A percentile compares a stretch with the other conserved stretches of the same genome.
These are phyloP conservation scores for Cystobasidium slooffiae DNA, from an alignment of 1,284 basidiomycete species.

Conservation along the genomic window DNA sequence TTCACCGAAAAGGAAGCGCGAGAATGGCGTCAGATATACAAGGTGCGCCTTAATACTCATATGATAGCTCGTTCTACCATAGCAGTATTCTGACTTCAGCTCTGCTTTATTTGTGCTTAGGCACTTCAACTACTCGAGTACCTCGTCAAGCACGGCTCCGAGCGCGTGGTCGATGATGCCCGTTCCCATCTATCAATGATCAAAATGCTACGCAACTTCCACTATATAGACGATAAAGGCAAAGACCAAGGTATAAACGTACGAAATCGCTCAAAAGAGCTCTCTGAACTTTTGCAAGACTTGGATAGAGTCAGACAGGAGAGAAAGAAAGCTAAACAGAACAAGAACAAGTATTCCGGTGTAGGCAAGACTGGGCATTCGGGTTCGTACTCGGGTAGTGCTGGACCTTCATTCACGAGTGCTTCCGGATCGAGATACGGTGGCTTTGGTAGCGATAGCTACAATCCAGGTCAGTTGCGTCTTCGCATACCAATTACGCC, in stretches of 20 bases:
- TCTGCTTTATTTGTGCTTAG: conserved; percentile 57
- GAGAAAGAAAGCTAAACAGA: conserved; percentile 89
- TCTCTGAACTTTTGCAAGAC: conserved; percentile 85
- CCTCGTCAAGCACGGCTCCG: conserved; percentile 95
- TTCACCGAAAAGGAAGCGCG: conserved; percentile 86
- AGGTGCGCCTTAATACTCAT: conserved; percentile 58
- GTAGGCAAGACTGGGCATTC: conserved; percentile 77
- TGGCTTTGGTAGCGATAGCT: conserved; percentile 75
- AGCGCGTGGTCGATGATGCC: conserved; percentile 97
- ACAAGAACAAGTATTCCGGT: conserved; percentile 88
- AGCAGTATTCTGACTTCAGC: conserved; percentile 1
- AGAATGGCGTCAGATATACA: conserved; percentile 99
- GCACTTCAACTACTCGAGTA: conserved; percentile 94
- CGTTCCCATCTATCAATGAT: conserved; percentile 91
- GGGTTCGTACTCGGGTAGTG: conserved; percentile 58
- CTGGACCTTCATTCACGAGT: conserved; percentile 57
- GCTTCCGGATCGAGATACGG: conserved; percentile 67
- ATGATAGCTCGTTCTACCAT: conserved; percentile 35
- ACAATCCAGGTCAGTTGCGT: conserved; percentile 9
- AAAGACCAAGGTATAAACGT: conserved; percentile 99
- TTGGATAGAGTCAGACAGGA: conserved; percentile 88
- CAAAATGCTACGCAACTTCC: conserved; percentile 97
- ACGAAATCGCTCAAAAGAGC: conserved; percentile 88
- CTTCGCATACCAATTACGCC: neutral
- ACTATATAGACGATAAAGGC: conserved; percentile 97